phyloP scores from a whole-genome alignment of 2,329 filamentous ascomycete species.

The Elsinoe perseae region DNA sequence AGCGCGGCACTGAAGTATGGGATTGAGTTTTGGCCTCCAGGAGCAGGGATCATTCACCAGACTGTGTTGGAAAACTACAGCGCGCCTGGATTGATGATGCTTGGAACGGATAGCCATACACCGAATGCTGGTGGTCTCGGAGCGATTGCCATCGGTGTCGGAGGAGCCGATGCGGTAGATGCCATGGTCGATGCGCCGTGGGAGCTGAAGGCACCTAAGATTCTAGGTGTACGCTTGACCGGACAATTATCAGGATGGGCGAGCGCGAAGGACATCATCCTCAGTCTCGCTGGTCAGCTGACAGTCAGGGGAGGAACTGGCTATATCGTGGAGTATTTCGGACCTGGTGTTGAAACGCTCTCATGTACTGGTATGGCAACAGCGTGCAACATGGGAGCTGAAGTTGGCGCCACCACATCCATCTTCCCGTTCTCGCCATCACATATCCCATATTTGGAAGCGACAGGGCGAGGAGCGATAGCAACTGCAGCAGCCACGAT shows the following conservation, averaged over 20 bases:
- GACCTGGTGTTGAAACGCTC: conserved; percentile 78
- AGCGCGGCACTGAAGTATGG: conserved; percentile 85
- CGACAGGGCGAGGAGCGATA: conserved; percentile 69
- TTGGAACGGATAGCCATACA: conserved; percentile 94
- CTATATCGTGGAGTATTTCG: conserved; percentile 89
- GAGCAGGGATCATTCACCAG: conserved; percentile 94
- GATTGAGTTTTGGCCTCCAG: conserved; percentile 92
- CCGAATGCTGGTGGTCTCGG: conserved; percentile 97
- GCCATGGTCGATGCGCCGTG: conserved; percentile 96
- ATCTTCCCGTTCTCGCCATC: conserved; percentile 86
- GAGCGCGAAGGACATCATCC: conserved; percentile 88
- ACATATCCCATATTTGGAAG: conserved; percentile 75
- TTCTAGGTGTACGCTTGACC: conserved; percentile 93
- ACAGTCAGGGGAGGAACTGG: conserved; percentile 88
- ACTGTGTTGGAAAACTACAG: conserved; percentile 97
- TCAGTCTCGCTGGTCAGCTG: conserved; percentile 78
- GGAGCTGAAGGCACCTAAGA: conserved; percentile 96
- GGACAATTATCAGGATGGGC: conserved; percentile 87
- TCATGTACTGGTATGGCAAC: conserved; percentile 93
- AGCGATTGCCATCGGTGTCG: conserved; percentile 91
- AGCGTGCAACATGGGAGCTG: conserved; percentile 80
- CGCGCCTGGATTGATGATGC: conserved; percentile 96
- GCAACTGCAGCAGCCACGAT: conserved; percentile 58
- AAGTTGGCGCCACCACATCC: conserved; percentile 91
- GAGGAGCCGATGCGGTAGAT: conserved; percentile 96